Percentiles rank a stretch among this genome's conserved stretches.
phyloP scores from a whole-genome alignment of 2,329 filamentous ascomycete species.

The Aspergillus sp. region DNA sequence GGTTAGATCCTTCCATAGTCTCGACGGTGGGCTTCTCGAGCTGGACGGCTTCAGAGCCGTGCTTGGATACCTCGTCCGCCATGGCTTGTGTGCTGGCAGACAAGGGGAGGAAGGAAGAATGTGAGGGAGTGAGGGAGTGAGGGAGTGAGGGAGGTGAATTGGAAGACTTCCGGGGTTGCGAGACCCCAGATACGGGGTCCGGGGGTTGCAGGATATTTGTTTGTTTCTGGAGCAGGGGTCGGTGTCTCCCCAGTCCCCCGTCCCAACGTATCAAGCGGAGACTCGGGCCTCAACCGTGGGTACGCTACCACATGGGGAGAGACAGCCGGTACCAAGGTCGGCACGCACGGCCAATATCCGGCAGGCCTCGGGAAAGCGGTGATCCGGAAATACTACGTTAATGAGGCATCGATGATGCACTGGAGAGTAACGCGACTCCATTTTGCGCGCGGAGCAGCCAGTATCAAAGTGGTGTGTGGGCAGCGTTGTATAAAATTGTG shows the following conservation, averaged over 20 bases:
- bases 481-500: background rate
- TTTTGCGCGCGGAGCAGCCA: background rate
- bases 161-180: background rate
- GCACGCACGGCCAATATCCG: background rate
- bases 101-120: too few relatives aligned
- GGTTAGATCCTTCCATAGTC: background rate
- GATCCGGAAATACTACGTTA: background rate
- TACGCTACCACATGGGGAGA: background rate
- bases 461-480: background rate
- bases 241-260: background rate
- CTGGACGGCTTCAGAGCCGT: background rate
- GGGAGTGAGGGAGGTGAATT: background rate
- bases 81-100: background rate
- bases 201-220: background rate
- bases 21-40: slow-evolving; percentile 1
- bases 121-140: background rate
- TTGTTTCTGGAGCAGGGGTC: background rate
- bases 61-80: slow-evolving; percentile 1
- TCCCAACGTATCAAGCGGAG: background rate
- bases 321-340: background rate
- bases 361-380: background rate
- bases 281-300: background rate
- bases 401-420: background rate
- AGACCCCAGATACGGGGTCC: background rate
- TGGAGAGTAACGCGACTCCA: background rate